phyloP scores from a whole-genome alignment of 306 rosid genomes.

The Glycine tomentella region DNA sequence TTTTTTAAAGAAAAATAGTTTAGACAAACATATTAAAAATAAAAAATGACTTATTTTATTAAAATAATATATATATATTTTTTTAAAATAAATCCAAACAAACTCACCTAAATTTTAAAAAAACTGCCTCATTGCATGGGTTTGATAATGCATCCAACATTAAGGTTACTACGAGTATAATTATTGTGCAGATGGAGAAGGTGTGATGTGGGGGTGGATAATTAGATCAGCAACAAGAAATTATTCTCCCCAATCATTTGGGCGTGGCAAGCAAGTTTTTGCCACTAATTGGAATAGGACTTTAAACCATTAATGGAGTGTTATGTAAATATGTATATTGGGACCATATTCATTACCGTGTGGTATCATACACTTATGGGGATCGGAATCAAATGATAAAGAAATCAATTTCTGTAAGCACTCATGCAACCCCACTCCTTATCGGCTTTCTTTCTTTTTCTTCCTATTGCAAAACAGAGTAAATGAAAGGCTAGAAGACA shows the following conservation, averaged over 20 bases:
- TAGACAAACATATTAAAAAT: too few species aligned
- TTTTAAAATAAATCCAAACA: too few species aligned
- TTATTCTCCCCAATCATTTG: slow-evolving; percentile 41
- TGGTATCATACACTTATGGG: slow-evolving; percentile 42
- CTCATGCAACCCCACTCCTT: slow-evolving; percentile 35
- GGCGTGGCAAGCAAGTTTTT: slow-evolving; percentile 46
- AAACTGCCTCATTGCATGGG: neutral
- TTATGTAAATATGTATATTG: slow-evolving; percentile 6
- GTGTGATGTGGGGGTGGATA: slow-evolving; percentile 36
- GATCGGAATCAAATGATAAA: slow-evolving; percentile 38
- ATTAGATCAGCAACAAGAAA: slow-evolving; percentile 32
- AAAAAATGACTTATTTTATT: too few species aligned
- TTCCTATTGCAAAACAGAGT: neutral
- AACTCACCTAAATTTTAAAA: too few species aligned
- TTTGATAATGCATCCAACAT: slow-evolving; percentile 41
- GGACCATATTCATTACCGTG: slow-evolving; percentile 46
- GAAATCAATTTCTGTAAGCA: slow-evolving; percentile 14
- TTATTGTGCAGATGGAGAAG: slow-evolving; percentile 45
- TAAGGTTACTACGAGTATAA: slow-evolving; percentile 5
- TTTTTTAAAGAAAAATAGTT: too few species aligned
- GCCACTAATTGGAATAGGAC: slow-evolving; percentile 6
- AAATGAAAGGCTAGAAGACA: neutral
- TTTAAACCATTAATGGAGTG: neutral
- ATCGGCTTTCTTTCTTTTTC: neutral
- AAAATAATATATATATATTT: too few species aligned